Conservation (phyloP, 345 rosid genomes). For the Gossypium mustelinum region DNA sequence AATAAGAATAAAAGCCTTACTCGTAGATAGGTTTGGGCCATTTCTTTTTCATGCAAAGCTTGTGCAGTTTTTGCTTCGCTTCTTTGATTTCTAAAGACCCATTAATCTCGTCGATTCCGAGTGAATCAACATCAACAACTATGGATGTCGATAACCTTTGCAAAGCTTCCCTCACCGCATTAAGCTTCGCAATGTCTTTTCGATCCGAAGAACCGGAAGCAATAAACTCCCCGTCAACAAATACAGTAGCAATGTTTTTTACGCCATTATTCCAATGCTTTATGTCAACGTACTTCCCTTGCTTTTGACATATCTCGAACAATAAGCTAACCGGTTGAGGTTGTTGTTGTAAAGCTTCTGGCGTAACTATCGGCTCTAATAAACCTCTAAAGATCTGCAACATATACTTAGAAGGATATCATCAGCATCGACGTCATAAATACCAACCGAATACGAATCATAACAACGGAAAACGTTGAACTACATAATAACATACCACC, state of each 20-base stretch:
- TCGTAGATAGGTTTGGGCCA: slow-evolving; percentile 67
- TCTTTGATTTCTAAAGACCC: slow-evolving; percentile 32
- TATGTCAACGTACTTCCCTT: slow-evolving; percentile 48
- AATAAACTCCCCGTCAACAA: slow-evolving; percentile 44
- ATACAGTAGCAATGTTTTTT: slow-evolving; percentile 40
- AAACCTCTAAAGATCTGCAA: slow-evolving; percentile 58
- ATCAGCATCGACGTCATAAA: not conserved
- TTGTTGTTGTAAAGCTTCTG: slow-evolving; percentile 44
- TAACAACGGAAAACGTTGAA: not conserved
- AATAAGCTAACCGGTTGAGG: slow-evolving; percentile 73
- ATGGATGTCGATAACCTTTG: slow-evolving; percentile 29
- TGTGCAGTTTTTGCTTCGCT: slow-evolving; percentile 59
- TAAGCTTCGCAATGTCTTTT: slow-evolving; percentile 64
- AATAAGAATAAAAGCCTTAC: slow-evolving; percentile 30
- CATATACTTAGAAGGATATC: not conserved
- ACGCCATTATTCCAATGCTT: slow-evolving; percentile 30
- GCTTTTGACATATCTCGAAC: slow-evolving; percentile 58
- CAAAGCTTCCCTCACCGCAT: slow-evolving; percentile 60
- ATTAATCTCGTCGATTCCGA: slow-evolving; percentile 10
- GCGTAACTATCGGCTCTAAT: slow-evolving; percentile 64
- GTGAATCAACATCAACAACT: slow-evolving; percentile 12
- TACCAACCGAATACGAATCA: not conserved
- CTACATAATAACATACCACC: slow-evolving; percentile 46
- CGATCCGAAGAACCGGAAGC: slow-evolving; percentile 53
- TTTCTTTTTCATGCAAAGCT: slow-evolving; percentile 52